These are phyloP conservation scores for Tetratostichococcus sp. DNA, from an alignment of 139 green algal genomes.

Conservation along the genomic window DNA sequence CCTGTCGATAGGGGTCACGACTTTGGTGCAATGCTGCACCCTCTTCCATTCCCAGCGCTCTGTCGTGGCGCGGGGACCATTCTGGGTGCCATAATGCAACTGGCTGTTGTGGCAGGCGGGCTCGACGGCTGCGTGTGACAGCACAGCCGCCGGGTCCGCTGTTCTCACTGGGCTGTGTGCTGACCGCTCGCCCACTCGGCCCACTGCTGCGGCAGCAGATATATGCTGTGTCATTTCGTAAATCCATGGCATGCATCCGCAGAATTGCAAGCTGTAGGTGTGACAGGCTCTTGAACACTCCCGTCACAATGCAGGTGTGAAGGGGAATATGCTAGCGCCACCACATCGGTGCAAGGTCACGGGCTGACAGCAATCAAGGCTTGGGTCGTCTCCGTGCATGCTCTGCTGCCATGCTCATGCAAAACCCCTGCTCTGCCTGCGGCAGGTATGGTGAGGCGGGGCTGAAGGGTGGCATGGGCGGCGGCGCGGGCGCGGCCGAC, in stretches of 20 bases:
- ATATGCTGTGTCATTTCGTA: too few species aligned
- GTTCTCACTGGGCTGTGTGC: neutral
- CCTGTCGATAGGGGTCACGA: too few species aligned
- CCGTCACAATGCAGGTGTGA: too few species aligned
- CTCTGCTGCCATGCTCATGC: too few species aligned
- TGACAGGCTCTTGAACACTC: too few species aligned
- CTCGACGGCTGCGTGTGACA: neutral
- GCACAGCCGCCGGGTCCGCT: neutral
- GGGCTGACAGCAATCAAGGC: too few species aligned
- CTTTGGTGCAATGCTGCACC: too few species aligned
- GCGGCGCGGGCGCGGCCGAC: slow-evolving; percentile 32
- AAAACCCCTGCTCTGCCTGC: neutral
- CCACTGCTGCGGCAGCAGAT: neutral
- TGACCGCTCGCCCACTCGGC: neutral
- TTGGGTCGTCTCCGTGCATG: too few species aligned
- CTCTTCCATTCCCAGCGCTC: neutral
- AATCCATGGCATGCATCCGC: too few species aligned
- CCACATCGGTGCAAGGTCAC: too few species aligned
- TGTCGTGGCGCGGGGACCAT: neutral
- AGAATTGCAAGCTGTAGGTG: too few species aligned
- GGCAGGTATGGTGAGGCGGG: slow-evolving; percentile 89
- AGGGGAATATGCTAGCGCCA: neutral
- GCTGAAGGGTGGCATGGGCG: slow-evolving; percentile 74
- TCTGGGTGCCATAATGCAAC: neutral
- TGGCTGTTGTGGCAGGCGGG: neutral